Evolutionary conservation across 768 basidiomycete genomes (phyloP).

Genomic region (Dioszegia crocea): DNA sequence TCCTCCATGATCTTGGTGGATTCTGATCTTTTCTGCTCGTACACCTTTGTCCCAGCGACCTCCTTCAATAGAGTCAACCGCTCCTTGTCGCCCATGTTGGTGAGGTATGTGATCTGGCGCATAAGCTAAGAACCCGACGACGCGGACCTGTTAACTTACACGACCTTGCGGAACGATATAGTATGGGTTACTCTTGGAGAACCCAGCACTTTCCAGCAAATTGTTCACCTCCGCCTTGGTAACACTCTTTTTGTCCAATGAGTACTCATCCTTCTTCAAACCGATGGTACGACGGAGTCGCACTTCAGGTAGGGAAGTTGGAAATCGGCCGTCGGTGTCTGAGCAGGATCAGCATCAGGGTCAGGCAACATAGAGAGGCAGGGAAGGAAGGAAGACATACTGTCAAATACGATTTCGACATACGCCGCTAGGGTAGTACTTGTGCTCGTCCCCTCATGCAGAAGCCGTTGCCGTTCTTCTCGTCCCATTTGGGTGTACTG

Average conservation of each 20-base stretch:
- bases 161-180: conserved; percentile 98
- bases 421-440: conserved; percentile 87
- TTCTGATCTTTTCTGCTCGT: conserved; percentile 87
- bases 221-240: conserved; percentile 98
- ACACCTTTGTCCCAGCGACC: conserved; percentile 96
- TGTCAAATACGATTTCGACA: conserved; percentile 97
- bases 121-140: conserved; percentile 4
- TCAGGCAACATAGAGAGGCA: background rate
- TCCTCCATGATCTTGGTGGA: conserved; percentile 95
- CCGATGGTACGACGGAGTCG: conserved; percentile 91
- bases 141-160: conserved; percentile 57
- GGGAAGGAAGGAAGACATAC: conserved; percentile 28
- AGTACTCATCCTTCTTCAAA: conserved; percentile 97
- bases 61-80: conserved; percentile 92
- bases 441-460: conserved; percentile 87
- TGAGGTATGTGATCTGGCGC: conserved; percentile 81
- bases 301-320: conserved; percentile 81
- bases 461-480: conserved; percentile 84
- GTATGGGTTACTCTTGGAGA: conserved; percentile 97
- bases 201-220: conserved; percentile 90
- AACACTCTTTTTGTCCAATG: conserved; percentile 88
- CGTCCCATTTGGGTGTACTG: conserved; percentile 92
- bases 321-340: conserved; percentile 83
- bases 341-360: background rate
- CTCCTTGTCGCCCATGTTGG: conserved; percentile 94